Conservation (phyloP, 2,329 filamentous ascomycete species). For the Neofusicoccum sp. region DNA sequence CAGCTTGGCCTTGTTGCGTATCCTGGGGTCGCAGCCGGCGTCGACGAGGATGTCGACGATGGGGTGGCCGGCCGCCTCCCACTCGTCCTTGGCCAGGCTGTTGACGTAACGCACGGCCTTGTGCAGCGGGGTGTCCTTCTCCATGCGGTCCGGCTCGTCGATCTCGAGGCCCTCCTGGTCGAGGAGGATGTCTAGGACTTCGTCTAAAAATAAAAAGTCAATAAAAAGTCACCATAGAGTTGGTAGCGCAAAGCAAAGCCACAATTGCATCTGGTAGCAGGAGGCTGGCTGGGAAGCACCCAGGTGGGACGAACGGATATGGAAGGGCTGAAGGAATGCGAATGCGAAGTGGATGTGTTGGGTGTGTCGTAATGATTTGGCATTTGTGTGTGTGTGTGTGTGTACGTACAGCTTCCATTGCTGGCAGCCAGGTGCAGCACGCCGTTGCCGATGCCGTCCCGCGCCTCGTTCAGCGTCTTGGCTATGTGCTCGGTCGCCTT, state of each 20-base stretch:
- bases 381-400: not conserved
- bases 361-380: not conserved
- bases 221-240: not conserved
- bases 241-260: not conserved
- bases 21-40: slow-evolving; percentile 65
- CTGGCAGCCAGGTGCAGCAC: slow-evolving; percentile 86
- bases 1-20: slow-evolving; percentile 70
- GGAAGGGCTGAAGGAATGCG: no score
- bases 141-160: slow-evolving; percentile 69
- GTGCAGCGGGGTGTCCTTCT: slow-evolving; percentile 78
- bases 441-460: slow-evolving; percentile 82
- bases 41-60: slow-evolving; percentile 80
- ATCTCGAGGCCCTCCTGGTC: slow-evolving; percentile 84
- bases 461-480: slow-evolving; percentile 78
- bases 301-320: not conserved
- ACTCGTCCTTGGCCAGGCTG: slow-evolving; percentile 60
- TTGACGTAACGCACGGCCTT: slow-evolving; percentile 76
- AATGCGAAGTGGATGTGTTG: no score
- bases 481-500: slow-evolving; percentile 62
- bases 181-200: slow-evolving; percentile 77
- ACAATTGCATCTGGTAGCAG: not conserved
- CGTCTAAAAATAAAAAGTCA: slow-evolving; percentile 51
- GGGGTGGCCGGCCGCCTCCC: slow-evolving; percentile 61
- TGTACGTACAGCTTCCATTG: slow-evolving; percentile 74
- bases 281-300: not conserved